Evolutionary conservation across 805 yeast genomes (phyloP), one percentile per base, ranked within the genome.

Genomic region (Saccharomycopsis sp.): DNA sequence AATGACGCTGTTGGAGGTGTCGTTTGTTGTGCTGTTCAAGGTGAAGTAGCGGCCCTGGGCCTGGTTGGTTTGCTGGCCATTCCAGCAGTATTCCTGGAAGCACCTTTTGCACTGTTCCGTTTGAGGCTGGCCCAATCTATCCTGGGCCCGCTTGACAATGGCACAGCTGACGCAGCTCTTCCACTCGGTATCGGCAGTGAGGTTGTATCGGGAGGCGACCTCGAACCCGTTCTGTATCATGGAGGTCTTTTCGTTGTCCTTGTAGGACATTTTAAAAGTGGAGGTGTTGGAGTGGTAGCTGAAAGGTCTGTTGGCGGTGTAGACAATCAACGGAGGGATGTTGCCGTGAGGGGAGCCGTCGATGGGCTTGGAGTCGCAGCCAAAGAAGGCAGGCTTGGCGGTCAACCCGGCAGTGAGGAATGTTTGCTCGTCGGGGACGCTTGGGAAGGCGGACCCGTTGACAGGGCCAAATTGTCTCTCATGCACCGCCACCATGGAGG

Each of bases 91-190:
- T 5, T 63, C 65, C 26, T 64, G 60, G 57, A 86, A 83, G 57
- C 96, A 86, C 40, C 62, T 46, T 50, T 73, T 61, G 63, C 96
- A 86, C 54, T 81, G 85, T 2, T 68, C 76, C 12, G 65, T 59
- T 45, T 80, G 80, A 13, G 71, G 65, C 27, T 66, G 59, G 21
- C 77, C 75, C 29, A 68, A 59, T 55, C 87, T 69, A 61, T 84
- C 92, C 54, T 79, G 77, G 31, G 80, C 73, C 57, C 95, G 75
- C 62, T 84, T 79, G 44, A 84, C 67, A 34, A 85, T 71, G 7
- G 94, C 95, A 67, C 95, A 85, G 2, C 82, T 83, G 36, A 85
- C 69, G 64, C 95, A 85, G 5, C 76, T 70, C 31, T 72, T 63
- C 78, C 83, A 85, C 30, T 80, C 76, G 3, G 62, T 55, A 50